phyloP scores from a whole-genome alignment of 345 rosid genomes.

The Salix arbutifolia region DNA sequence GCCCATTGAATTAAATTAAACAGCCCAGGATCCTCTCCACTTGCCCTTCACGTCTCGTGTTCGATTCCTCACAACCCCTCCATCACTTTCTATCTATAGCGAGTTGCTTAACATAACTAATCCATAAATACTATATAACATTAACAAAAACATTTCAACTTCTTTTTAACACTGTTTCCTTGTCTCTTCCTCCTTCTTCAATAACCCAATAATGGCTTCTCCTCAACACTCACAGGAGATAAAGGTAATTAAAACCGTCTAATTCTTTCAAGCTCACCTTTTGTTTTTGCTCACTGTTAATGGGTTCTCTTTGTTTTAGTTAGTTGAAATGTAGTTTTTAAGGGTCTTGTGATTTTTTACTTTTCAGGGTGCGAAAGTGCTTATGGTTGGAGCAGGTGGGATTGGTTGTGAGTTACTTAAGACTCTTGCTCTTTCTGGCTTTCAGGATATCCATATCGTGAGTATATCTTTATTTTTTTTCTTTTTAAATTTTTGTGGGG shows the following conservation, averaged over 20 bases:
- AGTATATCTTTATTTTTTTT: slow-evolving; percentile 23
- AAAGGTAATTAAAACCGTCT: slow-evolving; percentile 37
- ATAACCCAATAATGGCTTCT: slow-evolving; percentile 43
- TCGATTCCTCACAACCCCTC: slow-evolving; percentile 28
- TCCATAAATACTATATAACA: not conserved
- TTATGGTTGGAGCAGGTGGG: slow-evolving; percentile 99
- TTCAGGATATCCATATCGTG: slow-evolving; percentile 89
- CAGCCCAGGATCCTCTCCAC: slow-evolving; percentile 8
- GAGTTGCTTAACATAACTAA: not conserved
- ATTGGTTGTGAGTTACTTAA: slow-evolving; percentile 98
- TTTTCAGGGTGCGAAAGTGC: slow-evolving; percentile 85
- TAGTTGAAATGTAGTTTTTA: not conserved
- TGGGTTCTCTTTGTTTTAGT: not conserved
- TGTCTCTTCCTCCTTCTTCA: not conserved
- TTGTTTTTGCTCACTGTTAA: not conserved
- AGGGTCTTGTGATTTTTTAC: slow-evolving; percentile 6
- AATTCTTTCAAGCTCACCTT: not conserved
- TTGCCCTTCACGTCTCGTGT: slow-evolving; percentile 27
- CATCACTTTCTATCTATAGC: not conserved
- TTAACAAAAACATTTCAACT: not conserved
- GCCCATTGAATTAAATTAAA: not conserved
- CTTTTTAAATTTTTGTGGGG: not conserved
- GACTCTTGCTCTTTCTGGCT: slow-evolving; percentile 91
- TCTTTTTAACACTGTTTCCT: not conserved
- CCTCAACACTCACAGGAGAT: slow-evolving; percentile 42